These are phyloP conservation scores for Tricholoma sp. DNA, from an alignment of 768 basidiomycete species.

Conservation along the genomic window DNA sequence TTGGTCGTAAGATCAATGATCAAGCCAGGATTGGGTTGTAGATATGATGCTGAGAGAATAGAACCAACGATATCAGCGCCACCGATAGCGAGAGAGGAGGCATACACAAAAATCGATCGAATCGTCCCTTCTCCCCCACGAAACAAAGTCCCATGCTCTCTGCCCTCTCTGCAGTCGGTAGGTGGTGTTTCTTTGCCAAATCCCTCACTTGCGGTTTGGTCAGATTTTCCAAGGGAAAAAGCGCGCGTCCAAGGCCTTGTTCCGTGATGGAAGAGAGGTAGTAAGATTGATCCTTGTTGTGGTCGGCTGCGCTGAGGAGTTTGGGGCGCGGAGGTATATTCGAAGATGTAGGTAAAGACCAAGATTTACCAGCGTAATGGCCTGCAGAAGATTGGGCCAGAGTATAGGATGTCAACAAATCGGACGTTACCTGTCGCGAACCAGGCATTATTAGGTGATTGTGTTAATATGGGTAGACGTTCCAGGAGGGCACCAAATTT, in stretches of 20 bases:
- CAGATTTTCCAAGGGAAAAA: conserved; percentile 73
- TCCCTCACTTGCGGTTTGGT: conserved; percentile 70
- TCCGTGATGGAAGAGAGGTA: conserved; percentile 81
- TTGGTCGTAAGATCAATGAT: conserved; percentile 59
- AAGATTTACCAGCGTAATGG: conserved; percentile 79
- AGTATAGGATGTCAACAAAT: neutral
- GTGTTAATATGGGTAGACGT: conserved; percentile 34
- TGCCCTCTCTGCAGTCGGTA: conserved; percentile 69
- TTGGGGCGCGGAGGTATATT: conserved; percentile 34
- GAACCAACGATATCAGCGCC: neutral
- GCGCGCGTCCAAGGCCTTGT: conserved; percentile 52
- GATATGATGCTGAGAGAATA: conserved; percentile 67
- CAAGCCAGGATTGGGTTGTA: conserved; percentile 61
- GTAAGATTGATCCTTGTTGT: conserved; percentile 85
- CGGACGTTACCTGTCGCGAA: conserved; percentile 67
- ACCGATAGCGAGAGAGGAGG: neutral
- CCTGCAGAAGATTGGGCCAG: conserved; percentile 36
- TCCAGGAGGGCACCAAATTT: conserved; percentile 86
- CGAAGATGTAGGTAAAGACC: conserved; percentile 22
- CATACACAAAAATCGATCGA: conserved; percentile 70
- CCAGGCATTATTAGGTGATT: conserved; percentile 40
- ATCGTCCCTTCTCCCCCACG: conserved; percentile 74
- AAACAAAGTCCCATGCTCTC: conserved; percentile 98
- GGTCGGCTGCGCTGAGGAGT: conserved; percentile 52
- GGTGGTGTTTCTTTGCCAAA: conserved; percentile 53